Evolutionary conservation across 768 basidiomycete genomes (phyloP).

Genomic region (Boletellus sp.): DNA sequence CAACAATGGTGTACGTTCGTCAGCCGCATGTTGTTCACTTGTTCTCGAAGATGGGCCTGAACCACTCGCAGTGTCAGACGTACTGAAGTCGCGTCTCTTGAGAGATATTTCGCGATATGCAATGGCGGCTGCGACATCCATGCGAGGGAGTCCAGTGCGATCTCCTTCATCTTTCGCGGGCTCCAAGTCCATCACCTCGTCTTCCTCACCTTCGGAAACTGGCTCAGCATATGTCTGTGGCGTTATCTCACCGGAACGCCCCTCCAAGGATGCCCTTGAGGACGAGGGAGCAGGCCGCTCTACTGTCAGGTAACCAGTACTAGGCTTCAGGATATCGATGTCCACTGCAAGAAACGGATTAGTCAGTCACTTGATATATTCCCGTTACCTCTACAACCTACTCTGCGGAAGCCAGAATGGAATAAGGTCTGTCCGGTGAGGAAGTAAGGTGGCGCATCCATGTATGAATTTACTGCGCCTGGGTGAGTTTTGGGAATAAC

Average conservation of each 20-base stretch:
- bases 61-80: constrained; percentile 9
- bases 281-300: constrained; percentile 60
- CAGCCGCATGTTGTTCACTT: constrained; percentile 27
- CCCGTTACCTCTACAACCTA: constrained; percentile 30
- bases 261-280: constrained; percentile 47
- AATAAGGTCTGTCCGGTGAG: constrained; percentile 89
- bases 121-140: constrained; percentile 78
- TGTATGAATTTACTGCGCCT: constrained; percentile 83
- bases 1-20: constrained; percentile 40
- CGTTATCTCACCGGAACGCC: constrained; percentile 43
- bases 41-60: constrained; percentile 12
- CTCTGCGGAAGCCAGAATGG: constrained; percentile 99
- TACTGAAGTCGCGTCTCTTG: constrained; percentile 38
- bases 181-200: constrained; percentile 63
- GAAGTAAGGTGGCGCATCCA: constrained; percentile 90
- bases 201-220: constrained; percentile 92
- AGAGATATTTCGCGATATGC: constrained; percentile 82
- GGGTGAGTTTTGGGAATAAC: constrained; percentile 3
- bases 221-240: constrained; percentile 74
- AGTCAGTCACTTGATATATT: background rate
- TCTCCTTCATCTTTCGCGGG: constrained; percentile 80
- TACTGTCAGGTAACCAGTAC: constrained; percentile 72
- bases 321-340: constrained; percentile 90
- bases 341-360: constrained; percentile 59
- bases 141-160: constrained; percentile 70